A percentile compares a stretch with the other conserved stretches of the same genome.
Evolutionary conservation across 2,329 filamentous ascomycete species (phyloP).

Genomic region (Aspergillus sp.): DNA sequence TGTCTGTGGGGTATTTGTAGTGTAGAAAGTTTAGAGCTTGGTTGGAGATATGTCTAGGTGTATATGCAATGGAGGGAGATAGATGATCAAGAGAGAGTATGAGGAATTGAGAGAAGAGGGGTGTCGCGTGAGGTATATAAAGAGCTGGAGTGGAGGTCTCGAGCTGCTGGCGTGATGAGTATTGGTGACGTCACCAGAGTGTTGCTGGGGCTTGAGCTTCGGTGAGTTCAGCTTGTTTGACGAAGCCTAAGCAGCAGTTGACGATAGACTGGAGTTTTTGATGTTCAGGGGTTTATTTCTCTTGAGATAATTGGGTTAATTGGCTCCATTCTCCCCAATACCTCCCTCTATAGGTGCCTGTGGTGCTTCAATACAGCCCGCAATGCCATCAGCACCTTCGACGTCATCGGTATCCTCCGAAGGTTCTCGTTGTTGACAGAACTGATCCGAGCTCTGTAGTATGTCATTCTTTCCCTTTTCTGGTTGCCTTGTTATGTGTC

Average conservation of each 20-base stretch:
- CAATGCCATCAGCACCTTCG: slow-evolving; percentile 3
- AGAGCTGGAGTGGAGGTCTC: background rate
- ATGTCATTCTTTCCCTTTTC: slow-evolving; percentile 4
- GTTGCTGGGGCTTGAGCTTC: background rate
- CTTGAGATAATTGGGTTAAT: background rate
- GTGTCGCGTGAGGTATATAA: slow-evolving; percentile 11
- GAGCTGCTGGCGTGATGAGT: slow-evolving; percentile 2
- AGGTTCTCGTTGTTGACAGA: slow-evolving; percentile 4
- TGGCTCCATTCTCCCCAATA: background rate
- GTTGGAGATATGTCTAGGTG: background rate
- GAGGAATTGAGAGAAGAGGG: background rate
- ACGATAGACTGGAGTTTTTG: background rate
- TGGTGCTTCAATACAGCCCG: background rate
- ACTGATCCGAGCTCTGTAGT: background rate
- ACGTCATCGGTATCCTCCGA: slow-evolving; percentile 23
- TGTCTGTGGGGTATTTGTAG: background rate
- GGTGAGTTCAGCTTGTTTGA: background rate
- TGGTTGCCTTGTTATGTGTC: background rate
- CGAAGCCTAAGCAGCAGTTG: background rate
- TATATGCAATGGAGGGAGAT: background rate
- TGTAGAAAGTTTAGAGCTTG: background rate
- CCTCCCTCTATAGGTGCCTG: background rate
- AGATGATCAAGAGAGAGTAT: background rate
- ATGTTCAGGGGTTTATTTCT: background rate
- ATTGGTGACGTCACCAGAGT: slow-evolving; percentile 22